Conservation (phyloP, 1,284 basidiomycete species). For the Rhodotorula sp. region DNA sequence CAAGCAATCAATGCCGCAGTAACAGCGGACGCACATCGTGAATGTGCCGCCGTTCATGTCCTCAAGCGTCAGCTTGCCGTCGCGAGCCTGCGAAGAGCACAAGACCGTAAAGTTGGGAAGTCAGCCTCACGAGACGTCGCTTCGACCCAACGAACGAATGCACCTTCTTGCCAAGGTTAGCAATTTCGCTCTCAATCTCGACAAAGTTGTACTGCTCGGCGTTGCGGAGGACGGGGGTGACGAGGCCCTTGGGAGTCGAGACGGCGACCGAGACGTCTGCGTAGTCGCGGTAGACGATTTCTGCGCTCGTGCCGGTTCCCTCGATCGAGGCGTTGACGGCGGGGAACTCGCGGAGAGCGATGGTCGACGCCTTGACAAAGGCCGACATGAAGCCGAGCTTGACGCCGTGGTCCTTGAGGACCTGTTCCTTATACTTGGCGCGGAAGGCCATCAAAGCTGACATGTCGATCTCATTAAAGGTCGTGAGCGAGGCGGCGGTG, state of each 20-base stretch:
- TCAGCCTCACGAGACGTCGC: background rate
- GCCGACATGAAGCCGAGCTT: conserved; percentile 99
- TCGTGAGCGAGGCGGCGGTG: conserved; percentile 92
- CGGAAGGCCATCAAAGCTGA: conserved; percentile 91
- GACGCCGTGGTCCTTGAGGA: conserved; percentile 89
- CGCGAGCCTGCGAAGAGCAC: conserved; percentile 66
- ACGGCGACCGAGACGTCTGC: conserved; percentile 94
- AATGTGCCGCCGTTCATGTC: conserved; percentile 85
- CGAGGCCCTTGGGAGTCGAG: conserved; percentile 94
- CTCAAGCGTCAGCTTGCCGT: conserved; percentile 90
- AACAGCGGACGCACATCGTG: conserved; percentile 72
- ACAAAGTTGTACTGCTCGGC: conserved; percentile 82
- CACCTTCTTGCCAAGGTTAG: conserved; percentile 85
- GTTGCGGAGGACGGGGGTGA: conserved; percentile 93
- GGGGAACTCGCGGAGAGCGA: conserved; percentile 90
- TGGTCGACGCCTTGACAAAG: conserved; percentile 81
- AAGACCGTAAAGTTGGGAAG: background rate
- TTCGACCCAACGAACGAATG: conserved; percentile 30
- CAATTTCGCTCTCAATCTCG: conserved; percentile 90
- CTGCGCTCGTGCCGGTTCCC: conserved; percentile 61
- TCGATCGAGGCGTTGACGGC: conserved; percentile 95
- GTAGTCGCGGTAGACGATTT: conserved; percentile 93
- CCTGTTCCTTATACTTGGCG: conserved; percentile 88
- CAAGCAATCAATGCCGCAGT: background rate
- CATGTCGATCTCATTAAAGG: conserved; percentile 99